Evolutionary conservation across 1,139 yeast genomes (phyloP), one percentile per base, ranked within the genome.

Genomic region (Hemisphaericaspora xylofermentans): DNA sequence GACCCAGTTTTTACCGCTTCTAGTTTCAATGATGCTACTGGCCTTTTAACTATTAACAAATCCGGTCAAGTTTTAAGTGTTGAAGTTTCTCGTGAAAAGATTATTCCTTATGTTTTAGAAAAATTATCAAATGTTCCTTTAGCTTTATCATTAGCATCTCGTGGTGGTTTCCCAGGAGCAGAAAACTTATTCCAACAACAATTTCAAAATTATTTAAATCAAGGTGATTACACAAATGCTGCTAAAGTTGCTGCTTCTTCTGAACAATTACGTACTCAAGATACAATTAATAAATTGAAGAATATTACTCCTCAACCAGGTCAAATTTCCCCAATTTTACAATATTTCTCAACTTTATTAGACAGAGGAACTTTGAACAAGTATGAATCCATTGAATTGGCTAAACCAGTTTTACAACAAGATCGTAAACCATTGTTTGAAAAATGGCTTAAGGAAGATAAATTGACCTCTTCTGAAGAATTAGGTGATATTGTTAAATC

Each of bases 181-280:
- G 98, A 93, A 62, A 84, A 83, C 57, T 76, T 94, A 50, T 91
- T 94, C 66, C 72, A 78, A 45, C 96, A 91, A 66, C 98, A 91
- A 66, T 94, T 94, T 68, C 95, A 89, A 61, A 83, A 80, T 58
- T 78, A 84, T 55, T 75, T 94, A 57, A 79, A 82, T 54, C 81
- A 83, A 55, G 97, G 97, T 51, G 95, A 89, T 60, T 93, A 89
- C 60, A 74, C 83, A 44, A 84, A 84, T 57, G 98, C 98, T 40
- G 98, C 98, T 36, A 89, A 88, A 68, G 88, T 93, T 45, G 98
- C 98, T 36, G 98, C 98, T 17, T 84, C 96, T 30, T 88, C 96
- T 14, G 93, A 89, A 45, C 89, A 89, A 59, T 76, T 94, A 66
- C 84, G 99, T 71, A 91, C 96, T 36, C 95, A 88, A 47, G 95